A percentile compares a stretch with the other conserved stretches of the same genome.
Evolutionary conservation across 2,329 filamentous ascomycete genomes (phyloP).

Genomic region (Didymella sp.): DNA sequence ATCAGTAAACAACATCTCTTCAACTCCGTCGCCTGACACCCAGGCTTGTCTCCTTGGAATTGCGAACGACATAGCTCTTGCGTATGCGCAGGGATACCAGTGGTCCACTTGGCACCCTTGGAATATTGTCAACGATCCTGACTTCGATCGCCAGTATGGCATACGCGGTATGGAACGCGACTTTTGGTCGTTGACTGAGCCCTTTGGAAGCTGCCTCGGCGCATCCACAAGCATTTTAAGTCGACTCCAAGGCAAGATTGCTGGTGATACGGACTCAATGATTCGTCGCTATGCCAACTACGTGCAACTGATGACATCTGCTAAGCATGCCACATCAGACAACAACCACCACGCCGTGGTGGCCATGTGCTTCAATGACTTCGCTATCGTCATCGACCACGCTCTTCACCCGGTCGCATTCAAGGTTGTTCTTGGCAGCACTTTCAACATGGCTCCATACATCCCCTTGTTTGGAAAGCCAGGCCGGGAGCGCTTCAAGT

Average conservation of each 20-base stretch:
- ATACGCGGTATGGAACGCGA: background rate
- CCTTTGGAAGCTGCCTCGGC: background rate
- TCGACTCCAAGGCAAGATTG: background rate
- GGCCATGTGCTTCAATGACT: constrained; percentile 10
- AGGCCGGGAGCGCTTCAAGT: constrained; percentile 2
- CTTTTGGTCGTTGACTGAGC: background rate
- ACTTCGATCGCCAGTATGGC: background rate
- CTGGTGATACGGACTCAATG: background rate
- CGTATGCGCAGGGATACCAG: background rate
- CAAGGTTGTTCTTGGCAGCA: background rate
- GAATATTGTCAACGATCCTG: constrained; percentile 3
- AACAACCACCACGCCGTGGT: constrained; percentile 11
- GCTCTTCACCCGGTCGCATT: constrained; percentile 1
- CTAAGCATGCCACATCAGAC: constrained; percentile 4
- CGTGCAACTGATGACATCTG: background rate
- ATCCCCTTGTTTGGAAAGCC: background rate
- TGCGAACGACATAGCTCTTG: background rate
- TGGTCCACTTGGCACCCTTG: constrained; percentile 10
- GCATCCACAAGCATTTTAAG: background rate
- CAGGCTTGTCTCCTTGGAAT: background rate
- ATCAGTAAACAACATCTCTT: background rate
- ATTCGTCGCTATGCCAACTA: background rate
- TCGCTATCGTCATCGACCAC: constrained; percentile 12
- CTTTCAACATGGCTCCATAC: constrained; percentile 1
- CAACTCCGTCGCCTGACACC: background rate